Percentiles rank a stretch among this genome's conserved stretches.
phyloP scores from a whole-genome alignment of 352 stramenopile genomes.

The Phytophthora pisi region DNA sequence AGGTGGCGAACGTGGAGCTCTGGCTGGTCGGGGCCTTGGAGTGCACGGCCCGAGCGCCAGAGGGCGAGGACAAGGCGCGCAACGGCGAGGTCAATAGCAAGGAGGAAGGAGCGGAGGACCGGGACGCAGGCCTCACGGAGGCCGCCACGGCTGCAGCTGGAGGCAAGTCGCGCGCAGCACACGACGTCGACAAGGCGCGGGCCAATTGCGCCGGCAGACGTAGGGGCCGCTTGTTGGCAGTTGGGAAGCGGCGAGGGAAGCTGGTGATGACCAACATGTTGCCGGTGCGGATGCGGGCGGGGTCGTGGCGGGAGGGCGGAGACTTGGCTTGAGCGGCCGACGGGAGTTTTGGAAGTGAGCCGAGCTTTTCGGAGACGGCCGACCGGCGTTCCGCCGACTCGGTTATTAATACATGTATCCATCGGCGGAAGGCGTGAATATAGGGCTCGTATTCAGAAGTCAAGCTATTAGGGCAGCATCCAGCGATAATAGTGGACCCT shows the following conservation, averaged over 20 bases:
- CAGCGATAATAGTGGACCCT: background rate
- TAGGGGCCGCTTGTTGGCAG: slow-evolving; percentile 69
- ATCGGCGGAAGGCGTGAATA: background rate
- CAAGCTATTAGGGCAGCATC: background rate
- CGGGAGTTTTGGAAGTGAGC: slow-evolving; percentile 15
- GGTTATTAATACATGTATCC: background rate
- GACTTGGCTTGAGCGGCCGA: slow-evolving; percentile 11
- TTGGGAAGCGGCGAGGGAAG: slow-evolving; percentile 82
- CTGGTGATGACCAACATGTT: slow-evolving; percentile 83
- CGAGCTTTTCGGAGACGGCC: background rate
- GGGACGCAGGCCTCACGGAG: slow-evolving; percentile 28
- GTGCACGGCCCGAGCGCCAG: slow-evolving; percentile 13
- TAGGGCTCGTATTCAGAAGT: background rate
- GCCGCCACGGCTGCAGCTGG: slow-evolving; percentile 22
- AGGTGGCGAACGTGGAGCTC: slow-evolving; percentile 35
- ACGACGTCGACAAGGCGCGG: slow-evolving; percentile 10
- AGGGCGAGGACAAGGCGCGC: background rate
- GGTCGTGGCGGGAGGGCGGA: slow-evolving; percentile 7
- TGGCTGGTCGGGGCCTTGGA: slow-evolving; percentile 21
- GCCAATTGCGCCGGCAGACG: slow-evolving; percentile 10
- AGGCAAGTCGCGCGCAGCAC: slow-evolving; percentile 16
- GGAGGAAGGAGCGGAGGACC: background rate
- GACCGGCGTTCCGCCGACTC: slow-evolving; percentile 17
- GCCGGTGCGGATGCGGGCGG: background rate
- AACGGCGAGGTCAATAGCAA: slow-evolving; percentile 1